These are phyloP conservation scores for Austroboletus festivus DNA, from an alignment of 768 basidiomycete species.

Conservation along the genomic window DNA sequence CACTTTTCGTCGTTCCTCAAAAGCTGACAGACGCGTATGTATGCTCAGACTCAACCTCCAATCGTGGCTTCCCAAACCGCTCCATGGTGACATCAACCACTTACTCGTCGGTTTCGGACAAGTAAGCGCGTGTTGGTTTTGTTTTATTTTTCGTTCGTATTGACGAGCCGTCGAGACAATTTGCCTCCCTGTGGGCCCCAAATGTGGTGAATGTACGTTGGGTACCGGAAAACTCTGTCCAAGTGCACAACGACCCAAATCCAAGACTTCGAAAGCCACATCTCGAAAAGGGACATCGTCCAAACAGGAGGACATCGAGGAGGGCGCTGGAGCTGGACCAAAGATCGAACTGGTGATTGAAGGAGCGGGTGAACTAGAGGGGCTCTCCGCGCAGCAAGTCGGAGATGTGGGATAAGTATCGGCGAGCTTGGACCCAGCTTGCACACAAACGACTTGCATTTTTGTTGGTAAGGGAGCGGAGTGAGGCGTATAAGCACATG, in stretches of 20 bases:
- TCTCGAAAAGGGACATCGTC: slow-evolving; percentile 4
- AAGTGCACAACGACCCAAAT: slow-evolving; percentile 44
- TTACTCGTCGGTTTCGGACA: slow-evolving; percentile 85
- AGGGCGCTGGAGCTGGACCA: slow-evolving; percentile 27
- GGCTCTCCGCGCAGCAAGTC: no score
- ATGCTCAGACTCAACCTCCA: slow-evolving; percentile 63
- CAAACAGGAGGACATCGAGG: neutral
- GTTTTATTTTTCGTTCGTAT: neutral
- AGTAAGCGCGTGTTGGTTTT: slow-evolving; percentile 36
- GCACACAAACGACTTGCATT: no score
- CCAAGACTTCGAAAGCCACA: slow-evolving; percentile 15
- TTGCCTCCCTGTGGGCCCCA: slow-evolving; percentile 63
- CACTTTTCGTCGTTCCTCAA: neutral
- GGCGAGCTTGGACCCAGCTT: no score
- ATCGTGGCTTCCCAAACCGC: slow-evolving; percentile 77
- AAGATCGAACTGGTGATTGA: slow-evolving; percentile 41
- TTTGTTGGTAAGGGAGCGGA: no score
- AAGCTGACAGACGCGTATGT: neutral
- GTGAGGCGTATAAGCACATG: no score
- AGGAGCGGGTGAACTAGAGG: no score
- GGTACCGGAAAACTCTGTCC: slow-evolving; percentile 59
- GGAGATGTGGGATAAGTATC: no score
- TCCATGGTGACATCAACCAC: slow-evolving; percentile 75
- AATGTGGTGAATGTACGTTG: slow-evolving; percentile 62
- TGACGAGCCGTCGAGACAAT: slow-evolving; percentile 46